Conservation (phyloP, 495 filamentous ascomycete genomes). For the Collariella sp. region DNA sequence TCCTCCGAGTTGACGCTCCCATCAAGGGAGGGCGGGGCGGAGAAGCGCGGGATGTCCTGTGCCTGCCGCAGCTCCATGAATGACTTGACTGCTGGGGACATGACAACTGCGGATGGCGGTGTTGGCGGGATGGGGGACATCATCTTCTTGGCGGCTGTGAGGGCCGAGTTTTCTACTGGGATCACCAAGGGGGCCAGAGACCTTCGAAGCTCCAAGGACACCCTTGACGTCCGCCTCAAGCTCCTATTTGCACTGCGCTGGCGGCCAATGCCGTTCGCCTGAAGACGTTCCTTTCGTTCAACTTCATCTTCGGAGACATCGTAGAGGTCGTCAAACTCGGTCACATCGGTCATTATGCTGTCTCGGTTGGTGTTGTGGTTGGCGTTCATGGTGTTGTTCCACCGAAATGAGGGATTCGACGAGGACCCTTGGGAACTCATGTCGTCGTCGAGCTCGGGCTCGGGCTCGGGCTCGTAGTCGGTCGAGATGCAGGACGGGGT, state of each 20-base stretch:
- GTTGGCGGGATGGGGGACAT: constrained; percentile 67
- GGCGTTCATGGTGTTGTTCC: constrained; percentile 24
- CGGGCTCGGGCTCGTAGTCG: constrained; percentile 26
- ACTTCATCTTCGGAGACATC: constrained; percentile 63
- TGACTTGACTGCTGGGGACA: constrained; percentile 64
- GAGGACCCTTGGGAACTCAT: constrained; percentile 42
- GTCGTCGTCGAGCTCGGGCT: constrained; percentile 27
- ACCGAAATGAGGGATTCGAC: constrained; percentile 44
- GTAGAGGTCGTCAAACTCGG: constrained; percentile 78
- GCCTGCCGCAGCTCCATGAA: constrained; percentile 49
- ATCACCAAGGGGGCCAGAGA: constrained; percentile 65
- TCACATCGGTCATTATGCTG: constrained; percentile 47
- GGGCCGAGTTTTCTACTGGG: constrained; percentile 35
- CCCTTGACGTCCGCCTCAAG: constrained; percentile 18
- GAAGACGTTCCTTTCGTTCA: constrained; percentile 24
- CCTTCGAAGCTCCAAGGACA: constrained; percentile 28
- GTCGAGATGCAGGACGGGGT: constrained; percentile 34
- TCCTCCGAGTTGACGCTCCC: constrained; percentile 82
- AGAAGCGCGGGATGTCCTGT: constrained; percentile 57
- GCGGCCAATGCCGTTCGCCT: constrained; percentile 30
- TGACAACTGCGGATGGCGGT: constrained; percentile 63
- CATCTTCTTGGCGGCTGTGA: constrained; percentile 25
- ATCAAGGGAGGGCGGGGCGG: constrained; percentile 79
- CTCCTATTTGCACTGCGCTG: constrained; percentile 26
- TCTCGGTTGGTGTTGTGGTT: constrained; percentile 31